Percentiles rank a stretch among this genome's conserved stretches.
Conservation (phyloP, 2,329 filamentous ascomycete genomes). For the Alternaria gansuensis region DNA sequence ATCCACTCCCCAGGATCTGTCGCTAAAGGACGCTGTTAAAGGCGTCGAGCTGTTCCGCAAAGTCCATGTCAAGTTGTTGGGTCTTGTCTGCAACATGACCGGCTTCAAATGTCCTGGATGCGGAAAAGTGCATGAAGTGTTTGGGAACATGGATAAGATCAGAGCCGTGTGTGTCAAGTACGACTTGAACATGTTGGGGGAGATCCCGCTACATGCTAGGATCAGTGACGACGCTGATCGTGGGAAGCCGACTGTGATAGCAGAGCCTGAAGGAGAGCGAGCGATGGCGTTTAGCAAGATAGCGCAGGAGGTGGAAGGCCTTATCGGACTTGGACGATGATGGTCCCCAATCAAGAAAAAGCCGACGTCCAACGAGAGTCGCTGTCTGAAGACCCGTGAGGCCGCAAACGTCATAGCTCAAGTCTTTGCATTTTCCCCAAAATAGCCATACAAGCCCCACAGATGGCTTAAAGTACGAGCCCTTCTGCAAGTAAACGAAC, state of each 20-base stretch:
- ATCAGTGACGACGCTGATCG: constrained; percentile 89
- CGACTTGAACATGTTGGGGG: constrained; percentile 80
- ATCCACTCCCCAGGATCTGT: constrained; percentile 91
- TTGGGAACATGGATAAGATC: constrained; percentile 73
- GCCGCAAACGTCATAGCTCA: background rate
- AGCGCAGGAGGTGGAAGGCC: constrained; percentile 61
- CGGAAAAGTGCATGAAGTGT: constrained; percentile 46
- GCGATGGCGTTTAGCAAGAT: constrained; percentile 76
- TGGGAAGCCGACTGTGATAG: constrained; percentile 88
- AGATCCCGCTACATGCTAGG: constrained; percentile 84
- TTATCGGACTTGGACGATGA: constrained; percentile 28
- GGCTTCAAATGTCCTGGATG: constrained; percentile 62
- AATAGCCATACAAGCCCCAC: background rate
- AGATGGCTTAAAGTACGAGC: background rate
- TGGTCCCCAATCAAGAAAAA: background rate
- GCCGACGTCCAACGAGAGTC: background rate
- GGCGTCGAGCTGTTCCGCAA: constrained; percentile 93
- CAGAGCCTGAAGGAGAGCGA: constrained; percentile 78
- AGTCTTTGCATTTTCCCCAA: background rate
- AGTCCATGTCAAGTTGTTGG: constrained; percentile 79
- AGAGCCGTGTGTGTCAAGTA: constrained; percentile 80
- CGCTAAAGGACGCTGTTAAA: constrained; percentile 88
- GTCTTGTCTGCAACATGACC: constrained; percentile 70
- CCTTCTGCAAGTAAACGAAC: background rate
- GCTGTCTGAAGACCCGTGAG: background rate